phyloP scores from a whole-genome alignment of 257 asterid genomes.

The Knoxia roxburghii region DNA sequence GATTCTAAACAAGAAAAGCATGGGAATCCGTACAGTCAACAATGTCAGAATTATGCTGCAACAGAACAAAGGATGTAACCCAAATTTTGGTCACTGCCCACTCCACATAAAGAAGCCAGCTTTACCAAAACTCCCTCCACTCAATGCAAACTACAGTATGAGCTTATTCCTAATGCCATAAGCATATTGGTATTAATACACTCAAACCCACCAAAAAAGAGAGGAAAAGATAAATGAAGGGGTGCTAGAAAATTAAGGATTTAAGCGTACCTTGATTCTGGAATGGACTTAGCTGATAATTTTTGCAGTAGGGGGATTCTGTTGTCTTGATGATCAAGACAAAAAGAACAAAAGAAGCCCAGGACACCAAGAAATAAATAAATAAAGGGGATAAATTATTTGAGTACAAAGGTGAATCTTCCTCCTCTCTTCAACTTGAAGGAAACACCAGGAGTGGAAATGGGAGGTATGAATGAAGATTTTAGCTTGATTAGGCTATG shows the following conservation, averaged over 20 bases:
- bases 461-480: background rate
- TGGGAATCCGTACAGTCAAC: constrained; percentile 18
- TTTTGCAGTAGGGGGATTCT: background rate
- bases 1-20: constrained; percentile 19
- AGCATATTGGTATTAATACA: background rate
- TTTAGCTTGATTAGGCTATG: background rate
- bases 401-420: constrained; percentile 12
- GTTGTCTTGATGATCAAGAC: background rate
- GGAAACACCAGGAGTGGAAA: background rate
- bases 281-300: background rate
- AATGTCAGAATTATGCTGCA: background rate
- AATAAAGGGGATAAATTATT: constrained; percentile 5
- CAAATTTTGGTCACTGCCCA: background rate
- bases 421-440: background rate
- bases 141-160: background rate
- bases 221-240: background rate
- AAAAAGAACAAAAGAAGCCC: background rate
- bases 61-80: background rate
- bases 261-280: constrained; percentile 7
- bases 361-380: no score
- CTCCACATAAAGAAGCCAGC: background rate
- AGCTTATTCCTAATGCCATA: background rate
- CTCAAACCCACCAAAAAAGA: background rate
- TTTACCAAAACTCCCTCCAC: background rate
- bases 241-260: background rate